These are phyloP conservation scores for Firmiana major DNA, from an alignment of 345 rosid genomes.

Conservation along the genomic window DNA sequence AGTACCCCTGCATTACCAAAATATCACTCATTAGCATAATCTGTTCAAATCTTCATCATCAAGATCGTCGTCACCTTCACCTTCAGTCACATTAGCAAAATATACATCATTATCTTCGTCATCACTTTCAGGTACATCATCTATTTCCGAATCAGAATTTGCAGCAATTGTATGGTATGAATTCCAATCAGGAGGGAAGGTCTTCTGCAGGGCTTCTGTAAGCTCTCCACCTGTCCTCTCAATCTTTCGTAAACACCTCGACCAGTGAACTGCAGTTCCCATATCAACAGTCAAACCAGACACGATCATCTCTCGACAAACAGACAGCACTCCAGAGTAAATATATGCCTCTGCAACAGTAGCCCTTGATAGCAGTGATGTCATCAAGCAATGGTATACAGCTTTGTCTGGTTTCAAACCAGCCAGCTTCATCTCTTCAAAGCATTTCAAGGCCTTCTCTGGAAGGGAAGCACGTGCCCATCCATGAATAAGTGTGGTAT, in stretches of 20 bases:
- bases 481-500: constrained; percentile 84
- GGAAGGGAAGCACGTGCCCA: constrained; percentile 96
- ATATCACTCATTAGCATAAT: constrained; percentile 1
- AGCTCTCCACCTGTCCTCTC: constrained; percentile 90
- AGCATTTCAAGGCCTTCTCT: constrained; percentile 81
- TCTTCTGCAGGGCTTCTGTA: constrained; percentile 86
- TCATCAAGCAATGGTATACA: constrained; percentile 87
- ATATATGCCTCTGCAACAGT: constrained; percentile 71
- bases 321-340: constrained; percentile 50
- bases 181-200: constrained; percentile 93
- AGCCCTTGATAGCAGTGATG: constrained; percentile 78
- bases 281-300: constrained; percentile 74
- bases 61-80: constrained; percentile 21
- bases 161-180: constrained; percentile 31
- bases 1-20: neutral
- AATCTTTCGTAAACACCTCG: constrained; percentile 71
- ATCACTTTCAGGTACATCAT: constrained; percentile 16
- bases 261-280: constrained; percentile 97
- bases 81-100: constrained; percentile 21
- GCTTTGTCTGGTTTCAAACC: constrained; percentile 87
- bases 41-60: constrained; percentile 21
- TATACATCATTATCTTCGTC: constrained; percentile 18
- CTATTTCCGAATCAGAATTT: constrained; percentile 33
- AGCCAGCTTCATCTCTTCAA: constrained; percentile 69
- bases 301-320: constrained; percentile 75